Conservation (phyloP, 768 basidiomycete species). For the Amanita muscaria region DNA sequence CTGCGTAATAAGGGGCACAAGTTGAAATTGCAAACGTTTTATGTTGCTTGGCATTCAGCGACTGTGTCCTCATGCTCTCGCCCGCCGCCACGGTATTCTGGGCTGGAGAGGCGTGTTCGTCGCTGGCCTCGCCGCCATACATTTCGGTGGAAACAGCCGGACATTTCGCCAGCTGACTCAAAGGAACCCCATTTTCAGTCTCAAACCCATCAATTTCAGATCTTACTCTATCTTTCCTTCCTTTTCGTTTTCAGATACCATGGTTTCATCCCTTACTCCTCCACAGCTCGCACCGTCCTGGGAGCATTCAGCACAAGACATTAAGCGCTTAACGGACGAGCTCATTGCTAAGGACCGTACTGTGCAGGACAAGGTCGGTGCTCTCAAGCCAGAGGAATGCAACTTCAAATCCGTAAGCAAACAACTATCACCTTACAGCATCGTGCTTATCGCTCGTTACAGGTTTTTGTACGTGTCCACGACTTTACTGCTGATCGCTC, state of each 20-base stretch:
- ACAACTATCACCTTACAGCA: neutral
- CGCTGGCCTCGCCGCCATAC: constrained; percentile 28
- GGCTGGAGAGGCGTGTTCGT: constrained; percentile 33
- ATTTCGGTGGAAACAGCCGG: constrained; percentile 32
- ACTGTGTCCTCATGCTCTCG: constrained; percentile 17
- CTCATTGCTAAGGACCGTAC: constrained; percentile 48
- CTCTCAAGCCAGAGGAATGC: constrained; percentile 46
- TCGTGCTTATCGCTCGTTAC: constrained; percentile 8
- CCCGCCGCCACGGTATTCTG: constrained; percentile 18
- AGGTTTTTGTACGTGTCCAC: constrained; percentile 66
- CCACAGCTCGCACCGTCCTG: constrained; percentile 61
- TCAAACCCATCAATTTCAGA: constrained; percentile 10
- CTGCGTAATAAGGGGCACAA: constrained; percentile 6
- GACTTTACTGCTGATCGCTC: neutral
- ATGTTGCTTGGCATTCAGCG: constrained; percentile 24
- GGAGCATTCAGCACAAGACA: constrained; percentile 57
- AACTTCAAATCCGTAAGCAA: constrained; percentile 57
- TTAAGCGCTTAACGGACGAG: constrained; percentile 47
- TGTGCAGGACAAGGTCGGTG: constrained; percentile 50
- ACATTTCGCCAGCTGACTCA: constrained; percentile 9
- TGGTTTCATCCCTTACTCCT: constrained; percentile 44
- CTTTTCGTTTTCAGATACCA: constrained; percentile 16
- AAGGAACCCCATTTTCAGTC: constrained; percentile 7
- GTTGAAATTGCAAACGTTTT: neutral
- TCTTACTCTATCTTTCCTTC: constrained; percentile 20